Evolutionary conservation across 2,329 filamentous ascomycete species (phyloP), one percentile per base, ranked within the genome.

Genomic region (Acrodontium crateriforme): DNA sequence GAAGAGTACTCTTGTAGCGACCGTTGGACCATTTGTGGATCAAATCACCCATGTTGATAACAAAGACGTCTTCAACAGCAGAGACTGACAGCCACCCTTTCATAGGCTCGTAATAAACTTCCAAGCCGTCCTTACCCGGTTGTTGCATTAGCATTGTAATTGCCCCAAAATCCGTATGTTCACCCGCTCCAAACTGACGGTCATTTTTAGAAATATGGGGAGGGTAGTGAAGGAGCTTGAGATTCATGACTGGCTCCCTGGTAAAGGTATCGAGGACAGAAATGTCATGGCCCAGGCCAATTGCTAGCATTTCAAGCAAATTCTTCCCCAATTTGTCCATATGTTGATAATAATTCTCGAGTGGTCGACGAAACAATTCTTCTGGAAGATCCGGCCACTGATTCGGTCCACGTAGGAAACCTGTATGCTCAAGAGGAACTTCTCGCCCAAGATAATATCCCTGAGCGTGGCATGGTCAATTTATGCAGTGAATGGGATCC

Each of bases 41-140:
- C 55, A 64, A 58, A 36, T 65, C 61, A 1, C 61, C 61, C 24
- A 65, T 58, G 35, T 65, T 65, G 5, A 65, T 58, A 3, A 65
- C 59, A 29, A 60, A 62, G 0, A 55, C 49, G 10, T 58, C 59
- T 2, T 50, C 49, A 0, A 59, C 38, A 0, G 62, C 60, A 28
- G 62, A 53, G 0, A 59, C 60, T 27, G 51, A 40, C 0, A 64
- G 44, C 62, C 60, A 65, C 0, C 28, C 40, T 3, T 46, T 45
- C 23, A 49, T 46, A 36, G 54, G 54, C 28, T 51, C 46, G 8
- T 50, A 44, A 19, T 33, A 32, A 12, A 63, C 58, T 35, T 64
- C 58, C 2, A 63, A 41, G 1, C 59, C 58, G 4, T 52, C 48
- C 6, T 50, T 54, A 0, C 57, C 62, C 1, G 53, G 43, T 31